phyloP scores from a whole-genome alignment of 208 protist species.

The Acanthamoeba rhysodes region DNA sequence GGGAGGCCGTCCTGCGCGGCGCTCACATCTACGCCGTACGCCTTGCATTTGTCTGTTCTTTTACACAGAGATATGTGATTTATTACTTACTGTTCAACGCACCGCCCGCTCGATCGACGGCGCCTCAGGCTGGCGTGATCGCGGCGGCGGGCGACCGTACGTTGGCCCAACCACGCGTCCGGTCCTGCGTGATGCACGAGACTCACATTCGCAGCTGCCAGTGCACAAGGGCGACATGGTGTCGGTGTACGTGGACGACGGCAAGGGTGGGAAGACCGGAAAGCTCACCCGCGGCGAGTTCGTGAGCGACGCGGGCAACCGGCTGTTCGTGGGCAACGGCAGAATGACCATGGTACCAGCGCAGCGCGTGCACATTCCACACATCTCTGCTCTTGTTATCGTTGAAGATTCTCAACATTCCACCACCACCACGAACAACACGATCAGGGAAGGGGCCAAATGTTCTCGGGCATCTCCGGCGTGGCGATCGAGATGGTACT shows the following conservation, averaged over 20 bases:
- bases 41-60: slow-evolving; percentile 16
- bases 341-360: neutral
- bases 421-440: too few relatives aligned
- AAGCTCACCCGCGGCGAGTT: slow-evolving; percentile 31
- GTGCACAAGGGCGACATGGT: slow-evolving; percentile 48
- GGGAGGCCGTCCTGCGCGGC: slow-evolving; percentile 93
- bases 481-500: neutral
- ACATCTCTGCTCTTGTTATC: neutral
- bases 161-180: slow-evolving; percentile 14
- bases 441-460: neutral
- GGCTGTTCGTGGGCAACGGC: slow-evolving; percentile 21
- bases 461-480: neutral
- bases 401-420: too few relatives aligned
- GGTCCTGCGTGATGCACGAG: neutral
- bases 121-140: neutral
- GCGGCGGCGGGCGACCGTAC: slow-evolving; percentile 6
- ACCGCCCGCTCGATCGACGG: too few relatives aligned
- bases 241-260: slow-evolving; percentile 38
- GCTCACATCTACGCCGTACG: slow-evolving; percentile 93
- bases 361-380: neutral
- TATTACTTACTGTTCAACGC: neutral
- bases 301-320: neutral
- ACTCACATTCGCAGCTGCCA: neutral
- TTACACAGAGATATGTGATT: too few relatives aligned
- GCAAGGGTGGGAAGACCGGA: slow-evolving; percentile 73